phyloP scores from a whole-genome alignment of 208 protist genomes.

The Acanthamoeba quina region DNA sequence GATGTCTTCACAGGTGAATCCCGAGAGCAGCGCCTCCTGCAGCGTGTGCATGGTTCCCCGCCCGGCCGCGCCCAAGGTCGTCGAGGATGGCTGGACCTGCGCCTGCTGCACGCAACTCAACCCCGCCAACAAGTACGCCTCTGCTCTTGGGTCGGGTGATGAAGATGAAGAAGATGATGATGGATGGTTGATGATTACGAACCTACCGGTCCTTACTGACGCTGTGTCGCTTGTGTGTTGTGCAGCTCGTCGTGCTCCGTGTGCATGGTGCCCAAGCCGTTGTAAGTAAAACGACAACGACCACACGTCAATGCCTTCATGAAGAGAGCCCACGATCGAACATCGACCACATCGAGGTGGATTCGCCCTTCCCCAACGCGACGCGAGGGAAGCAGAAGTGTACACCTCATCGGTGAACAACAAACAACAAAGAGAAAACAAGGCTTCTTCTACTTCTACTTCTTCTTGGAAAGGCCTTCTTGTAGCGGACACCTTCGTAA shows the following conservation, averaged over 20 bases:
- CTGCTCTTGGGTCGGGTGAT: no score
- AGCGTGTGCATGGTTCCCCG: conserved; percentile 12
- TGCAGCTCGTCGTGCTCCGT: conserved; percentile 13
- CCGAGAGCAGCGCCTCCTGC: not conserved
- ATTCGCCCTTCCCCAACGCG: no score
- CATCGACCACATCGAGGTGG: no score
- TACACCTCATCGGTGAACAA: no score
- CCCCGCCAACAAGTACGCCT: not conserved
- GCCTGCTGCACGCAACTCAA: conserved; percentile 11
- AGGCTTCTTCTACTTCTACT: no score
- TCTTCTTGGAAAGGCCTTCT: no score
- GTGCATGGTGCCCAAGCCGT: conserved; percentile 18
- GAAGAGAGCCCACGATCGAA: not conserved
- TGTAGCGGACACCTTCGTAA: no score
- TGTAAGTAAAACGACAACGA: conserved; percentile 12
- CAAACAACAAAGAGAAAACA: no score
- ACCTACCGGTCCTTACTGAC: not conserved
- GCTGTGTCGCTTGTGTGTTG: not conserved
- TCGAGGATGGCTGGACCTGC: not conserved
- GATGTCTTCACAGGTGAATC: not conserved
- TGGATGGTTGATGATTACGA: not conserved
- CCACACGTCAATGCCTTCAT: not conserved
- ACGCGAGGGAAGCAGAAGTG: no score
- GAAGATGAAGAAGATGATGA: no score
- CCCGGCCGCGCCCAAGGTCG: not conserved